phyloP scores from a whole-genome alignment of 306 rosid species.

The Gastrolobium villosum region DNA sequence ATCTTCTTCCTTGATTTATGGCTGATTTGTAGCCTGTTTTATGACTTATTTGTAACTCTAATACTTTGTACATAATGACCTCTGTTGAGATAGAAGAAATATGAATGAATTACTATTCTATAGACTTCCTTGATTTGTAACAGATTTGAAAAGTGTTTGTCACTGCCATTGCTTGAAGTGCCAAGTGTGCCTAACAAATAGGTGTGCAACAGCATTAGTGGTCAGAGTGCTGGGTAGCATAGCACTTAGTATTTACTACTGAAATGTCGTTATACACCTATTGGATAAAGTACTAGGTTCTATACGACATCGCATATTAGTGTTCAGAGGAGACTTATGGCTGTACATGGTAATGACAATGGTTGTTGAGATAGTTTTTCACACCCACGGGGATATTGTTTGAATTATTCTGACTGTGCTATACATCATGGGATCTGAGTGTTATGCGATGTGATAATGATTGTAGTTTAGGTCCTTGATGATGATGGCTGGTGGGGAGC shows the following conservation, averaged over 20 bases:
- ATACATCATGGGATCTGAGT: background rate
- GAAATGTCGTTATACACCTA: background rate
- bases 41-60: no score
- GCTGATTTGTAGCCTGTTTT: no score
- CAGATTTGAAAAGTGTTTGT: conserved; percentile 14
- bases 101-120: no score
- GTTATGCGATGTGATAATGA: background rate
- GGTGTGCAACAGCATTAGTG: conserved; percentile 2
- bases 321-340: conserved; percentile 5
- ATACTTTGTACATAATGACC: no score
- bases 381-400: background rate
- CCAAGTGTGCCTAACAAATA: background rate
- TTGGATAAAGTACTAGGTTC: background rate
- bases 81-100: no score
- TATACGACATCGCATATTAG: conserved; percentile 11
- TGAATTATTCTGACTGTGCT: conserved; percentile 1
- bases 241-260: background rate
- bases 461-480: conserved; percentile 6
- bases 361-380: conserved; percentile 18
- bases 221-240: background rate
- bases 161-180: conserved; percentile 9
- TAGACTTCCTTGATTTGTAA: no score
- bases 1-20: no score
- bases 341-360: background rate
- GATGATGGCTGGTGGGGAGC: background rate